Evolutionary conservation across 1,284 basidiomycete species (phyloP).

Genomic region (Moesziomyces sp.): DNA sequence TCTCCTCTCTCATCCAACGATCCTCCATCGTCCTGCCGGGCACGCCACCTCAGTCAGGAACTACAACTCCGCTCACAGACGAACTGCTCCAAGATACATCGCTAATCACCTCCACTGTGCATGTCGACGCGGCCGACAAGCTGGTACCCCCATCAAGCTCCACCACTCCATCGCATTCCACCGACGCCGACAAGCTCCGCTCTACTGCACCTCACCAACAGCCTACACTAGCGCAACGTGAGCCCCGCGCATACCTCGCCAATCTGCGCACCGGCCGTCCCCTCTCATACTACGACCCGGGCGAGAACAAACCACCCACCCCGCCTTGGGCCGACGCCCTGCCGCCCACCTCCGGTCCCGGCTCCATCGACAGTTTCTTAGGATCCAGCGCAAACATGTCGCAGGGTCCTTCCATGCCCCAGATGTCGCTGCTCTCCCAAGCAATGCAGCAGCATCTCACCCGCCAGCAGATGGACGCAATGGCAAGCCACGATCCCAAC

Average conservation of each 20-base stretch:
- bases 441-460: conserved; percentile 52
- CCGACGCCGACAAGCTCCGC: neutral
- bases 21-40: conserved; percentile 10
- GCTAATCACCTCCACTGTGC: conserved; percentile 1
- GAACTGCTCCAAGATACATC: neutral
- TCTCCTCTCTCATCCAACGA: conserved; percentile 2
- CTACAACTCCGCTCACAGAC: conserved; percentile 26
- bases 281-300: conserved; percentile 36
- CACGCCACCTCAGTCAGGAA: conserved; percentile 27
- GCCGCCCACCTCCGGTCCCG: conserved; percentile 5
- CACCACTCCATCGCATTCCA: no score
- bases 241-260: neutral
- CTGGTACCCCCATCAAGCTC: neutral
- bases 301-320: conserved; percentile 35
- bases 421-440: conserved; percentile 50
- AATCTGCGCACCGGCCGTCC: conserved; percentile 10
- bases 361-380: conserved; percentile 12
- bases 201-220: neutral
- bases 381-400: conserved; percentile 26
- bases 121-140: neutral
- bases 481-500: conserved; percentile 6
- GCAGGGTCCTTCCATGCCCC: conserved; percentile 30
- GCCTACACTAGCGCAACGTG: neutral
- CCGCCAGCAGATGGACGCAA: conserved; percentile 36
- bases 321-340: conserved; percentile 25